Evolutionary conservation across 345 rosid species (phyloP).

Genomic region (Gossypium herbaceum): DNA sequence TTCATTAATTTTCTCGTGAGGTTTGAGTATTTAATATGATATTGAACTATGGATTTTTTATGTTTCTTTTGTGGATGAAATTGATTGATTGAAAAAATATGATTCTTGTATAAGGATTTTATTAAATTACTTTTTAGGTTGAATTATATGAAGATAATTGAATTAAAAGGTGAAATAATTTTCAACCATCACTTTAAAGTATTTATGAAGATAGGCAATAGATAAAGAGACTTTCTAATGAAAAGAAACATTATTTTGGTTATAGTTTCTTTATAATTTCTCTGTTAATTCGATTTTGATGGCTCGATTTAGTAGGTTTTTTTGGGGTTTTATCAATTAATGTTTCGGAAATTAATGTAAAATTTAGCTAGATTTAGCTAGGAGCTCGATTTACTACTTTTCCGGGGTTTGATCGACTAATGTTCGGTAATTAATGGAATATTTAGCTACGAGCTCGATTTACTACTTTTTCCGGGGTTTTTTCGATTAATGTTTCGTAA

Average conservation of each 20-base stretch:
- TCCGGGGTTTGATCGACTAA: neutral
- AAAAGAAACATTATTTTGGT: neutral
- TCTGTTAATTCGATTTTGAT: neutral
- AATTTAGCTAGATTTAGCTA: neutral
- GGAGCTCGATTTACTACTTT: neutral
- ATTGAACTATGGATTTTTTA: neutral
- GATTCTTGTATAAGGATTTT: neutral
- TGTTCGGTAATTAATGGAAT: neutral
- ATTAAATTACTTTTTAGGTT: neutral
- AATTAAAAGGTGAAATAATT: conserved; percentile 6
- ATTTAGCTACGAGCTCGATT: neutral
- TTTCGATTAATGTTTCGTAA: neutral
- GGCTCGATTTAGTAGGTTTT: neutral
- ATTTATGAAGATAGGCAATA: neutral
- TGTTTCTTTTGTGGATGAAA: neutral
- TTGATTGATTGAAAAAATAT: neutral
- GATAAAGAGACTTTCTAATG: neutral
- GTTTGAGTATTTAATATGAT: neutral
- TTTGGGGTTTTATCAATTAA: neutral
- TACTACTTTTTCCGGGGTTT: neutral
- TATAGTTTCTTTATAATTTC: neutral
- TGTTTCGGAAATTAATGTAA: conserved; percentile 7
- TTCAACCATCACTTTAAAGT: neutral
- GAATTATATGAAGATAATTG: conserved; percentile 1
- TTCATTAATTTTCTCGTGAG: neutral